Base-by-base conservation (phyloP, 2,329 filamentous ascomycete species). In the Talaromyces amestolkiae region DNA sequence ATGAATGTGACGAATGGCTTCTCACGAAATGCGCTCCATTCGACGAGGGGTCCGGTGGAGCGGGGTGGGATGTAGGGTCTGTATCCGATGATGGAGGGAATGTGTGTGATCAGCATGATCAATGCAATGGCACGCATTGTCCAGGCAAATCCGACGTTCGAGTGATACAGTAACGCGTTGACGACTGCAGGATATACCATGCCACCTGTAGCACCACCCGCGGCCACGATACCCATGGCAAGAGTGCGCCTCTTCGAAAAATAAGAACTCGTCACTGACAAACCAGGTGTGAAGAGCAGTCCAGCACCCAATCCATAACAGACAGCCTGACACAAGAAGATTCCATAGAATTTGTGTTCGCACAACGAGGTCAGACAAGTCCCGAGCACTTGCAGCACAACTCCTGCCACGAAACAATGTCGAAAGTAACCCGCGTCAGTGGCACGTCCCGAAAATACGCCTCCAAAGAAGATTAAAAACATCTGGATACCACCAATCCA, bases 271-370 rank as follows among this genome's bases (percentile, higher is more conserved):
- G 80, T 69, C 1, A 82, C 53, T 0, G 77, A 70, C 5, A 83
- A 17, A 0, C 71, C 68, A 0, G 81, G 81, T n/a, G 75, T 76
- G 54, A 82, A 82, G 2, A 79, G 47, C 10, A 76, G 73, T 0
- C 81, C 81, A 75, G 75, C 0, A 77, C 81, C 5, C 83, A 58
- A 1, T 80, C 82, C 47, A 74, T 72, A 43, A 72, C 77, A 65
- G 2, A 83, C 63, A 0, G 77, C 81, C 63, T 84, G 82, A 0
- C 79, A 71, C 2, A 86, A 76, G 33, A 85, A 76, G 0, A 85
- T 74, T 68, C 84, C 81, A 77, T 79, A 84, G 69, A 83, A 84
- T 19, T 70, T 67, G 17, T 43, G 2, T 0, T 71, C 79, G 8
- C 76, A 71, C 0, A 82, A 72, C 47, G 80, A 82, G 7, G 81